Evolutionary conservation across 192 early-diverging fungal genomes (phyloP).

Genomic region (Gryganskiella cystojenkinii): DNA sequence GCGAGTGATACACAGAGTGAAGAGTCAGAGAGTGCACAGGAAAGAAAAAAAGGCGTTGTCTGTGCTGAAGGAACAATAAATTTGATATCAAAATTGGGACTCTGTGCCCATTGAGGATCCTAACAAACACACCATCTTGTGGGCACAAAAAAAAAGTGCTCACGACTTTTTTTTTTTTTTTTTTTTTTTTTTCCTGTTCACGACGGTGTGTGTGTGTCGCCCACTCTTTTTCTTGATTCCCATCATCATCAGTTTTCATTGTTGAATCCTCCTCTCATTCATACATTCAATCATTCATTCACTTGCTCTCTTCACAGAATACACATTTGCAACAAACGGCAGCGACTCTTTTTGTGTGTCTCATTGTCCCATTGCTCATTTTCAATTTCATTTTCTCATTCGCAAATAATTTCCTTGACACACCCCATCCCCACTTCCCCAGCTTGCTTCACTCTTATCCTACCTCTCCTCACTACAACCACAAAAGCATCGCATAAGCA

Average conservation of each 20-base stretch:
- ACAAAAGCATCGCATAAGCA: too few relatives aligned
- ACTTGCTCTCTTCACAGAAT: not conserved
- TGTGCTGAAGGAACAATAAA: too few relatives aligned
- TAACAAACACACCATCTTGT: too few relatives aligned
- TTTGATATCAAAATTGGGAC: too few relatives aligned
- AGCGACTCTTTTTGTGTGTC: too few relatives aligned
- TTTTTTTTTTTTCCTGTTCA: not conserved
- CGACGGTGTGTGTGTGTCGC: not conserved
- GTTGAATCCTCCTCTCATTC: not conserved
- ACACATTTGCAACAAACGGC: too few relatives aligned
- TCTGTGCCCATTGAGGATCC: too few relatives aligned
- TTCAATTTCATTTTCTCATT: not conserved
- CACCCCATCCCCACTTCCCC: not conserved
- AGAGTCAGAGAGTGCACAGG: too few relatives aligned
- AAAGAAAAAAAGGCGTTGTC: too few relatives aligned
- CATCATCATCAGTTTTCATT: not conserved
- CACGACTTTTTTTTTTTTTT: not conserved
- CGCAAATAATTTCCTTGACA: not conserved
- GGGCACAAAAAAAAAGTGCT: not conserved
- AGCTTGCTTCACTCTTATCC: not conserved
- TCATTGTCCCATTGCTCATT: too few relatives aligned
- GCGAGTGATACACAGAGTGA: too few relatives aligned
- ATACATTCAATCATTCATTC: not conserved
- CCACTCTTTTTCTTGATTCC: not conserved
- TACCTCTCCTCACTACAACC: too few relatives aligned